phyloP scores from a whole-genome alignment of 2,329 filamentous ascomycete species.

The Chrysosporium queenslandicum region DNA sequence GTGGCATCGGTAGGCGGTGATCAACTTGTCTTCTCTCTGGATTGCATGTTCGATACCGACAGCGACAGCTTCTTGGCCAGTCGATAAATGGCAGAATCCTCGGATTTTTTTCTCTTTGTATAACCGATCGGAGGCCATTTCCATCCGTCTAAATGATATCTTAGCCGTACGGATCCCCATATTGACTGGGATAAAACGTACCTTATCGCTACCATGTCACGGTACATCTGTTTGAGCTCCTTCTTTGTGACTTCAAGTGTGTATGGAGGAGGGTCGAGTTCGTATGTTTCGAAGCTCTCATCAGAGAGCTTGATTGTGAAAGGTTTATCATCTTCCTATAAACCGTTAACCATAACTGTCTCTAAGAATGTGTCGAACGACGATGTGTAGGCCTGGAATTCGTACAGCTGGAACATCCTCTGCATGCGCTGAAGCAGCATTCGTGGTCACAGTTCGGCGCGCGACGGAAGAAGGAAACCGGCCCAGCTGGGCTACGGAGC shows the following conservation, averaged over 20 bases:
- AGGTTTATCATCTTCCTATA: conserved; percentile 80
- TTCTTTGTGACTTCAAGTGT: conserved; percentile 90
- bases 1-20: conserved; percentile 98
- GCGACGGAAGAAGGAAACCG: conserved; percentile 40
- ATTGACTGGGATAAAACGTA: conserved; percentile 37
- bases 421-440: conserved; percentile 84
- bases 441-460: conserved; percentile 77
- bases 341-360: conserved; percentile 11
- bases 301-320: conserved; percentile 90
- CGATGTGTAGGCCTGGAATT: not conserved
- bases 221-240: conserved; percentile 98
- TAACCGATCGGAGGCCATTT: conserved; percentile 95
- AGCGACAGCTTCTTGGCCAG: conserved; percentile 93
- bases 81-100: conserved; percentile 98
- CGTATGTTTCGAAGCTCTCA: conserved; percentile 99
- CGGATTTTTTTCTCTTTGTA: conserved; percentile 99
- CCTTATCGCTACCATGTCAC: conserved; percentile 91
- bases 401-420: conserved; percentile 63
- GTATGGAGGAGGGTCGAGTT: conserved; percentile 92
- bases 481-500: conserved; percentile 50
- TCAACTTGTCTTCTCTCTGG: conserved; percentile 81
- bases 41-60: conserved; percentile 95
- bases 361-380: not conserved
- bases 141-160: conserved; percentile 67
- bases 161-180: conserved; percentile 9